Evolutionary conservation across 495 filamentous ascomycete genomes (phyloP).

Genomic region (Aspergillus baeticus): DNA sequence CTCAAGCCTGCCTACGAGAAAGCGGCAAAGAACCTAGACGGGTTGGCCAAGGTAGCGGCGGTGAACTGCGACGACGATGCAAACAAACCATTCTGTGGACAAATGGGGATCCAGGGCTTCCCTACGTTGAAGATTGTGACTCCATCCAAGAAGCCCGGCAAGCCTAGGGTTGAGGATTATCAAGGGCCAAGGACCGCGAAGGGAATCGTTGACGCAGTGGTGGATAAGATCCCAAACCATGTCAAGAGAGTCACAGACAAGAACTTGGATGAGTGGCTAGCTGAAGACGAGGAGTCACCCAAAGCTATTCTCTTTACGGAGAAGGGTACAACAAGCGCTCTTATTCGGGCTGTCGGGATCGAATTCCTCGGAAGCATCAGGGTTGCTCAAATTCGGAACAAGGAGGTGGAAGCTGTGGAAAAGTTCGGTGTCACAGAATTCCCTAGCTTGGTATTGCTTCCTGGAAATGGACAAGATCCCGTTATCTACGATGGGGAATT

Average conservation of each 20-base stretch:
- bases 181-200: constrained; percentile 77
- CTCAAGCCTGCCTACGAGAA: constrained; percentile 96
- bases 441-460: constrained; percentile 79
- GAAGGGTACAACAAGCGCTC: constrained; percentile 81
- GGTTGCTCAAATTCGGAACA: constrained; percentile 83
- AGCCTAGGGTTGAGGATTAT: constrained; percentile 90
- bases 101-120: constrained; percentile 92
- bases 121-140: constrained; percentile 93
- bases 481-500: constrained; percentile 80
- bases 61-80: constrained; percentile 93
- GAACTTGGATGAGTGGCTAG: constrained; percentile 74
- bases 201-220: constrained; percentile 82
- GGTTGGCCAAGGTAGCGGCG: constrained; percentile 89
- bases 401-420: constrained; percentile 68
- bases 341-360: constrained; percentile 82
- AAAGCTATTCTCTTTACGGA: constrained; percentile 95
- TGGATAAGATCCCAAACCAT: constrained; percentile 85
- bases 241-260: constrained; percentile 80
- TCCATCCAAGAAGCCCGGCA: constrained; percentile 78
- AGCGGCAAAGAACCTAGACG: constrained; percentile 81
- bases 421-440: constrained; percentile 74
- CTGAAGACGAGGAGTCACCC: constrained; percentile 66
- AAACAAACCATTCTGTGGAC: constrained; percentile 86
- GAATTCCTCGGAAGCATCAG: constrained; percentile 84
- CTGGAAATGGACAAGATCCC: constrained; percentile 65